phyloP scores from a whole-genome alignment of 139 green algal genomes.

The Astrephomene gubernaculifera region DNA sequence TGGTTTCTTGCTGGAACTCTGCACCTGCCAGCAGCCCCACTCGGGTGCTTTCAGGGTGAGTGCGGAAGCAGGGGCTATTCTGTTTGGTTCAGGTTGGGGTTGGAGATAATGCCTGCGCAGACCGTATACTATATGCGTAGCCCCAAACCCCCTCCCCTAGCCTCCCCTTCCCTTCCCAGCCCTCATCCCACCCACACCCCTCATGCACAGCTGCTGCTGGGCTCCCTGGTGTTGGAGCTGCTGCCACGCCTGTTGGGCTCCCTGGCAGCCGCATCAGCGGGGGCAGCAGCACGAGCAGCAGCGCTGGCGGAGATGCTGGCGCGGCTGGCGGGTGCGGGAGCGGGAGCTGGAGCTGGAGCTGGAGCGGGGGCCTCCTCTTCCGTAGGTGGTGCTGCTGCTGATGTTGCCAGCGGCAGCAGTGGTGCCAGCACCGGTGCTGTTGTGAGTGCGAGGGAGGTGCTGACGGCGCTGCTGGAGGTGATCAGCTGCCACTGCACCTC shows the following conservation, averaged over 20 bases:
- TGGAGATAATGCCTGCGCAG: too few species aligned
- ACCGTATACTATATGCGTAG: neutral
- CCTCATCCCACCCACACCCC: too few species aligned
- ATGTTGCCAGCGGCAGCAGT: too few species aligned
- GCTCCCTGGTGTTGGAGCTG: neutral
- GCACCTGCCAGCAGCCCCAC: neutral
- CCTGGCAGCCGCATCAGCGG: neutral
- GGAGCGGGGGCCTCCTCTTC: too few species aligned
- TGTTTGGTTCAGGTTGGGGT: too few species aligned
- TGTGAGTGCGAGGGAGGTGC: constrained; percentile 2
- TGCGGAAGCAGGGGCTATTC: too few species aligned
- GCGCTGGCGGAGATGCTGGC: neutral
- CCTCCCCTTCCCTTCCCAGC: neutral
- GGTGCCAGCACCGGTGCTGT: neutral
- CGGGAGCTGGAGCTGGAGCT: neutral
- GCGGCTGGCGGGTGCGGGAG: neutral
- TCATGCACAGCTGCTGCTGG: constrained; percentile 10
- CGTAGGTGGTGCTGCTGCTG: too few species aligned
- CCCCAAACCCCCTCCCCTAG: neutral
- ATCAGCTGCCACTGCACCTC: neutral
- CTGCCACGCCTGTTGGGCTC: neutral
- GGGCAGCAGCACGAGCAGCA: neutral
- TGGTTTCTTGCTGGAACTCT: neutral
- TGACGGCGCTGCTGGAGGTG: constrained; percentile 24
- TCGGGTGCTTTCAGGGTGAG: neutral